A percentile compares a stretch with the other conserved stretches of the same genome.
phyloP scores from a whole-genome alignment of 225 moss, liverwort and hornwort genomes.

The Straminergon stramineum region DNA sequence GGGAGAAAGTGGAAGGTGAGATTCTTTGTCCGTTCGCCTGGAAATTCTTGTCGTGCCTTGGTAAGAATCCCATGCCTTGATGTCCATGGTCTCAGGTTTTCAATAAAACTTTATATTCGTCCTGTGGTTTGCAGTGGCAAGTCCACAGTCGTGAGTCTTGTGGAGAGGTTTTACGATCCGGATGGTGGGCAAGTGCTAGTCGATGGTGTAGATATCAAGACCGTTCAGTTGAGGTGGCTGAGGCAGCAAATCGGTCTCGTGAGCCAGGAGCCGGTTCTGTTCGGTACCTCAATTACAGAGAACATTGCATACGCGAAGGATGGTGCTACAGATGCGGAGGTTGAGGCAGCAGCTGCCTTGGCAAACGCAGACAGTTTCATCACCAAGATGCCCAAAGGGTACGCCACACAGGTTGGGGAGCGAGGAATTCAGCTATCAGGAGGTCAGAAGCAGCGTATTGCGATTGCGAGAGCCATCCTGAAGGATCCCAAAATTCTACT shows the following conservation, averaged over 20 bases:
- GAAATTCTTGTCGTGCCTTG: neutral
- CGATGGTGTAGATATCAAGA: conserved; percentile 73
- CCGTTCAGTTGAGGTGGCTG: conserved; percentile 72
- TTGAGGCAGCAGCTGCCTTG: conserved; percentile 52
- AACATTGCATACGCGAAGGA: conserved; percentile 80
- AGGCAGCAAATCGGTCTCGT: conserved; percentile 86
- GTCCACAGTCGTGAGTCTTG: conserved; percentile 80
- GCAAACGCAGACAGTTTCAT: conserved; percentile 88
- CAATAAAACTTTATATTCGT: neutral
- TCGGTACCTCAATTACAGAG: conserved; percentile 66
- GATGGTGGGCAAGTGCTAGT: conserved; percentile 62
- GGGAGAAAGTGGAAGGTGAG: conserved; percentile 76
- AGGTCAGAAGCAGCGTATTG: conserved; percentile 95
- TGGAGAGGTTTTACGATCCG: conserved; percentile 94
- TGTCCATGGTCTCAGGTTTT: neutral
- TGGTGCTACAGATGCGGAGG: conserved; percentile 63
- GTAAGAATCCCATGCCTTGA: neutral
- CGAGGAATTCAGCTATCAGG: conserved; percentile 90
- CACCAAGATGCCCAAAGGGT: conserved; percentile 60
- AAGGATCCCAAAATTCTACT: conserved; percentile 76
- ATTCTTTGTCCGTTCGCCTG: neutral
- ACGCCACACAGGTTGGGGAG: conserved; percentile 75
- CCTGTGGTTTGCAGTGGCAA: conserved; percentile 48
- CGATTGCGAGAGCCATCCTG: conserved; percentile 88
- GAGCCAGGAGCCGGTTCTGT: conserved; percentile 92